Conservation (phyloP, 1,139 yeast genomes). For the Hyphopichia pseudoburtonii region DNA sequence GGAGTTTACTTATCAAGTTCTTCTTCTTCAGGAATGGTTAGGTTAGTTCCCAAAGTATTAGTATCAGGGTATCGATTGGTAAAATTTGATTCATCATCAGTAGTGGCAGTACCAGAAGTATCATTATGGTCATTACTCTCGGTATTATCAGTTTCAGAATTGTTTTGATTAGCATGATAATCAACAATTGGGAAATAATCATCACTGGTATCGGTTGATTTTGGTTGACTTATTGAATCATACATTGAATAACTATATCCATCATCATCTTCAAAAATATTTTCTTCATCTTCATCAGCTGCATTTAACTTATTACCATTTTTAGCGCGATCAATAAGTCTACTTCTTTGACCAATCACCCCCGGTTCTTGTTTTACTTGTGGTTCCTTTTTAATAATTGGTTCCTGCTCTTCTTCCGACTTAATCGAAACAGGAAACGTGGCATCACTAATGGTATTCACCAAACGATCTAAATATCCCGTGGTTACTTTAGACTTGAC, state of each 20-base stretch:
- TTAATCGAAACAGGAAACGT: not conserved
- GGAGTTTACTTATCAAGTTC: no score
- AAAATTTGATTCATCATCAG: not conserved
- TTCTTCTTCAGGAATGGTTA: conserved; percentile 3
- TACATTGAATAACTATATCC: conserved; percentile 8
- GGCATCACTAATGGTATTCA: no score
- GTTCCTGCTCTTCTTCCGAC: not conserved
- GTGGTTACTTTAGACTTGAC: no score
- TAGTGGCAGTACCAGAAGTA: not conserved
- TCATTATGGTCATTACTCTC: not conserved
- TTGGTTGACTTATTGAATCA: not conserved
- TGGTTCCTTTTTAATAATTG: not conserved
- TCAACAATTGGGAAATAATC: not conserved
- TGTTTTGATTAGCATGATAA: no score
- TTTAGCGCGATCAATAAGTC: no score
- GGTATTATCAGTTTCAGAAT: not conserved
- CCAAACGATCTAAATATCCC: no score
- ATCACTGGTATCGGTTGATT: not conserved
- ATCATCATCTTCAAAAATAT: conserved; percentile 10
- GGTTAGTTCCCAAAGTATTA: conserved; percentile 1
- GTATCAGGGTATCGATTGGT: not conserved
- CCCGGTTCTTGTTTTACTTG: no score
- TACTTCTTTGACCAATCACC: no score
- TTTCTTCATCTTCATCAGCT: not conserved
- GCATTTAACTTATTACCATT: no score